Evolutionary conservation across 2,329 filamentous ascomycete genomes (phyloP), one percentile per base, ranked within the genome.

Genomic region (Ceratocystis albifundus): DNA sequence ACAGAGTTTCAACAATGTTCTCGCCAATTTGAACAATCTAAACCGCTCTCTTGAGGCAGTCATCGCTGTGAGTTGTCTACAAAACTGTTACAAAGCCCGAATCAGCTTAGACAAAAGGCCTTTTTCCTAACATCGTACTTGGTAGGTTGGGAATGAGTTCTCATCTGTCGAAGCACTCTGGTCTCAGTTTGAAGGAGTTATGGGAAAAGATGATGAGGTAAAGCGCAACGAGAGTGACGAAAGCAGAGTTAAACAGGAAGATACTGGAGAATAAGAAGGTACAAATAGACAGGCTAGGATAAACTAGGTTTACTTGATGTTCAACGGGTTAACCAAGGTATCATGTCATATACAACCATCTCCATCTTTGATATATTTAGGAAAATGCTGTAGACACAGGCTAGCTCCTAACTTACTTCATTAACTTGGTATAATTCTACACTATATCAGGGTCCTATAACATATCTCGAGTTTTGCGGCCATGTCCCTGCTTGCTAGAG

Each of bases 161-260:
- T 87, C 89, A n/a, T 92, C 90, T 3, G 94, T 99, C 55, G 94
- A 99, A 76, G 91, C 90, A 36, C 82, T 99, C 17, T 99, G 94
- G 94, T 95, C 89, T 48, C 90, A 96, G 72, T 97, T 99, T 73
- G 94, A 99, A 77, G 89, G 87, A 70, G 92, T 97, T 71, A 97
- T 96, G 92, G 89, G 84, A 7, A 89, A 88, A 72, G 82, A 88
- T 20, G 63, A 69, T 30, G 64, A 66, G 5, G 70, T 67, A 50
- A 66, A 69, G 59, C 66, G 64, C 22, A 62, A 36, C 45, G 68
- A 69, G 50, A 57, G 53, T 55, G 69, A 69, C 20, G 68, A 63
- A 44, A 61, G 12, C 30, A 62, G 69, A 46, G 63, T 68, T 63
- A 68, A 69, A 62, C 67, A 67, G 44, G 67, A 63, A 63, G 68